phyloP scores from a whole-genome alignment of 1,139 yeast species.

The Nadsonia starkeyi-henricii region DNA sequence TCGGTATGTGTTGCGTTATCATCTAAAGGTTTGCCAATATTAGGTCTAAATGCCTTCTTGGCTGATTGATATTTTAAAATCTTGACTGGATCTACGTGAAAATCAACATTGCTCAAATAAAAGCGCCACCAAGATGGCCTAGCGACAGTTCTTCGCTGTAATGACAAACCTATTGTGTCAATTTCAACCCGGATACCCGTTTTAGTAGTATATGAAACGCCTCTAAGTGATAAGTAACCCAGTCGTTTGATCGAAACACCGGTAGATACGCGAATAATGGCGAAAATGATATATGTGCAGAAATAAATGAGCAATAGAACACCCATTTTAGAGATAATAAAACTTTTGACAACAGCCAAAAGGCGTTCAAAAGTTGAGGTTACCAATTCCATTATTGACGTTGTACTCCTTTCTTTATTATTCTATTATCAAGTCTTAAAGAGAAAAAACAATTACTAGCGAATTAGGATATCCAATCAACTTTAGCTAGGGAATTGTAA shows the following conservation, averaged over 20 bases:
- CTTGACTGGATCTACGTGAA: constrained; percentile 18
- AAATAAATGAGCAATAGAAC: constrained; percentile 19
- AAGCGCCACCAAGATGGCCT: constrained; percentile 26
- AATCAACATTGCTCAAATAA: constrained; percentile 18
- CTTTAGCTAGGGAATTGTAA: too few species aligned
- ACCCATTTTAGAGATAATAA: constrained; percentile 14
- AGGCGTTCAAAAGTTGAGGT: neutral
- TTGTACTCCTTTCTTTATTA: too few species aligned
- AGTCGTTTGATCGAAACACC: constrained; percentile 30
- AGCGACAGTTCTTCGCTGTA: constrained; percentile 30
- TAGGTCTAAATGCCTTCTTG: neutral
- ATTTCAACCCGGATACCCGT: constrained; percentile 24
- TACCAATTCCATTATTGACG: too few species aligned
- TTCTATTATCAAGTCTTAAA: too few species aligned
- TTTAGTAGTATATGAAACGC: constrained; percentile 22
- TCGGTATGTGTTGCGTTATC: neutral
- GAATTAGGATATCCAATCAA: too few species aligned
- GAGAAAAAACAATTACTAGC: too few species aligned
- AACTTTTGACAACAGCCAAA: constrained; percentile 11
- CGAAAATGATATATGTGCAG: constrained; percentile 24
- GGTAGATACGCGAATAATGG: constrained; percentile 26
- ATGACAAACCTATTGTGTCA: constrained; percentile 22
- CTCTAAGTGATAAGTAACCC: constrained; percentile 27
- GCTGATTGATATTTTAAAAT: constrained; percentile 5
- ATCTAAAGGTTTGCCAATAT: neutral